phyloP scores from a whole-genome alignment of 805 yeast genomes.

The Lipomyces chichibuensis region DNA sequence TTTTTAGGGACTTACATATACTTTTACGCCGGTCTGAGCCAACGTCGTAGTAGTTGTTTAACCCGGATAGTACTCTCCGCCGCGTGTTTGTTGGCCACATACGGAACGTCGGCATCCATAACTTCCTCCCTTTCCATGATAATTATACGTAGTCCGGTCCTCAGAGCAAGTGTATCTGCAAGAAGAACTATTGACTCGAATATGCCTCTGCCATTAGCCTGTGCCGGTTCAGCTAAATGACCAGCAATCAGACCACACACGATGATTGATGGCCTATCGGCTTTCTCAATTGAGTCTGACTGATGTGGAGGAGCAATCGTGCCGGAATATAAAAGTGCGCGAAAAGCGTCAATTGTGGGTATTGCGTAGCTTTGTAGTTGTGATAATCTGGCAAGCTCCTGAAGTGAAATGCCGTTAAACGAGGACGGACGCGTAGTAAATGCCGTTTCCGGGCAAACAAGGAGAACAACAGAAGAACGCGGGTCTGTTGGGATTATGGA shows the following conservation, averaged over 20 bases:
- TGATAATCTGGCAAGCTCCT: constrained; percentile 2
- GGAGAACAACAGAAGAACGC: background rate
- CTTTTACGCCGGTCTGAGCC: constrained; percentile 7
- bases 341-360: background rate
- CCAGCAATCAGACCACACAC: constrained; percentile 12
- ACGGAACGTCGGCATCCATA: constrained; percentile 10
- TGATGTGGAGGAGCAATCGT: background rate
- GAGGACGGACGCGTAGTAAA: constrained; percentile 5
- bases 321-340: constrained; percentile 4
- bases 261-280: background rate
- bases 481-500: background rate
- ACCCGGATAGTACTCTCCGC: background rate
- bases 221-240: constrained; percentile 7
- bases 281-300: background rate
- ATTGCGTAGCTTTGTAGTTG: constrained; percentile 3
- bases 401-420: background rate
- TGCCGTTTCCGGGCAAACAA: constrained; percentile 5
- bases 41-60: background rate
- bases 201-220: constrained; percentile 2
- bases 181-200: constrained; percentile 7
- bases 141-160: constrained; percentile 4
- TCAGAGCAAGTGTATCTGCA: constrained; percentile 7
- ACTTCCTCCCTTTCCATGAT: constrained; percentile 2
- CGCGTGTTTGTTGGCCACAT: background rate
- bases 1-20: background rate